Evolutionary conservation across 192 early-diverging fungal genomes (phyloP), one percentile per base, ranked within the genome.

Genomic region (Diversispora epigaea): DNA sequence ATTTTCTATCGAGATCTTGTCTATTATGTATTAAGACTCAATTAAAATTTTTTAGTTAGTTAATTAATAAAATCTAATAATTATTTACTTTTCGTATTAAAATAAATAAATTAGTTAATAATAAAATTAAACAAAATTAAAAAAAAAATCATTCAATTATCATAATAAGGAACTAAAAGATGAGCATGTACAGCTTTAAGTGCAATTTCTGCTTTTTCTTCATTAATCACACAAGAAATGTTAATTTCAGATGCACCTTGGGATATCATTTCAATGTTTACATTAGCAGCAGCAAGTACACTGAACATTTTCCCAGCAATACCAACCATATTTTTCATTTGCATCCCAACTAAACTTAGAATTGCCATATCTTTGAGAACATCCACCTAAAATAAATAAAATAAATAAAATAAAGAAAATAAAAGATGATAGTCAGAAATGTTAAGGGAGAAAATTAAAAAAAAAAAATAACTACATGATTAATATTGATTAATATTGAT

Each of bases 241-340:
- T 99, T 99, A 79, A 99, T 98, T 82, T 99, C 97, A 10, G 91
- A 93, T 4, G 97, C 94, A 47, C 97, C 97, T 83, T 99, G 97
- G 15, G 93, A 95, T 62, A 99, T 99, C 97, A 99, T 99, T 82
- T 99, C 97, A 79, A 99, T 97, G 78, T 99, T 99, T 76, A 99
- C 91, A 71, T 88, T 83, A 56, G 92, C 88, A 61, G 88, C 90
- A 15, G 95, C 94, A 49, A 99, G 83, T 3, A 92, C 94, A 67
- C 85, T 85, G 81, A 99, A 99, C 96, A 99, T 98, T 78, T 85
- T 88, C 32, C 94, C 90, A 8, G 95, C 91, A 61, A 95, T 92
- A 66, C 97, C 97, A 39, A 98, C 96, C 93, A 95, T 95, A 79
- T 97, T 94, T 54, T 93, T 89, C 97, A 99, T 99, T 77, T 96